A percentile compares a stretch with the other conserved stretches of the same genome.
These are phyloP conservation scores for Blastocystis sp. DNA, from an alignment of 352 stramenopile genomes.

Conservation along the genomic window DNA sequence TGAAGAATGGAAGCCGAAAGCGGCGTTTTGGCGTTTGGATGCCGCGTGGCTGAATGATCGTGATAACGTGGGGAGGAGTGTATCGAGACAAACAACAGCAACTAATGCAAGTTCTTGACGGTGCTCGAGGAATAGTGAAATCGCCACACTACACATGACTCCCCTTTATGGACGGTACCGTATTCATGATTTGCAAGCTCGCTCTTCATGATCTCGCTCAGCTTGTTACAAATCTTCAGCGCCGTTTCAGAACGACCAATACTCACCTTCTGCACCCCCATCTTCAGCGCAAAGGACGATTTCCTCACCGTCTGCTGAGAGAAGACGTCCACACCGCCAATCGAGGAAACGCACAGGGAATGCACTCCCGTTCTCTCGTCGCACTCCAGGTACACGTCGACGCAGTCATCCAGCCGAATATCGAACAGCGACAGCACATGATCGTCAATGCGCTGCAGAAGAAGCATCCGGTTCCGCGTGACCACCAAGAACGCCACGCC, in stretches of 20 bases:
- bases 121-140: constrained; percentile 9
- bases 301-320: background rate
- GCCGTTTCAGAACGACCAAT: background rate
- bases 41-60: too few species aligned
- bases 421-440: background rate
- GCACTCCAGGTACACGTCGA: background rate
- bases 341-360: background rate
- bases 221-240: background rate
- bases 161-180: background rate
- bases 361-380: background rate
- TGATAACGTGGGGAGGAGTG: too few species aligned
- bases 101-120: background rate
- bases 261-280: background rate
- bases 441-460: background rate
- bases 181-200: constrained; percentile 26
- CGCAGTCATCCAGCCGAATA: background rate
- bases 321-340: background rate
- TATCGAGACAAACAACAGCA: background rate
- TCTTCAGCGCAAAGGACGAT: background rate
- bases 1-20: background rate
- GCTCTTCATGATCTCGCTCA: constrained; percentile 17
- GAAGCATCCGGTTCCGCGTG: background rate
- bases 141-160: constrained; percentile 12
- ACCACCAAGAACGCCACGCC: constrained; percentile 1
- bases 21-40: background rate